A percentile compares a stretch with the other conserved stretches of the same genome.
Evolutionary conservation across 2,329 filamentous ascomycete species (phyloP).

Genomic region (Huntiella decipiens): DNA sequence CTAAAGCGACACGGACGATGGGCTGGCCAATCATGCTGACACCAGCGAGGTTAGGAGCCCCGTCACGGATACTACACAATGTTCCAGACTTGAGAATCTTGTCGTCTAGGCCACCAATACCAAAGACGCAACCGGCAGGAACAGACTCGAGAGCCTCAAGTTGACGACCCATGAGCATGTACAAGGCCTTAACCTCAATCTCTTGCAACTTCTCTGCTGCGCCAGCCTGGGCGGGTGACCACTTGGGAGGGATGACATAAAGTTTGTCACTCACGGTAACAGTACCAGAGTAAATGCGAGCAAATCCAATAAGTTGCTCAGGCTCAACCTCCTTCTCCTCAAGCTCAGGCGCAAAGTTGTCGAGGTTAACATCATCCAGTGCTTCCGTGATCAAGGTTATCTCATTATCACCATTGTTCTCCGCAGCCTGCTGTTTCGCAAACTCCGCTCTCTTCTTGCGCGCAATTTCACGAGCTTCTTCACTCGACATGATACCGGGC

Average conservation of each 20-base stretch:
- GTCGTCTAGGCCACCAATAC: conserved; percentile 79
- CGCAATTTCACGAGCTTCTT: conserved; percentile 76
- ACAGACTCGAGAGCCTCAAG: conserved; percentile 69
- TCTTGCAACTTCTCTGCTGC: conserved; percentile 57
- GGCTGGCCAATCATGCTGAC: conserved; percentile 63
- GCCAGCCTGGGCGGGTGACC: conserved; percentile 61
- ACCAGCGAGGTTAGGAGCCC: conserved; percentile 77
- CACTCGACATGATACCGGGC: conserved; percentile 54
- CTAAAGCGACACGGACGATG: conserved; percentile 89
- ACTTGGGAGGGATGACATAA: conserved; percentile 86
- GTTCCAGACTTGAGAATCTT: conserved; percentile 93
- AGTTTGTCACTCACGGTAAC: conserved; percentile 76
- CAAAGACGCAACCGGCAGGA: conserved; percentile 86
- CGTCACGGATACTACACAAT: conserved; percentile 69
- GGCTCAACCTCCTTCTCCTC: conserved; percentile 46
- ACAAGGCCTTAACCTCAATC: conserved; percentile 70
- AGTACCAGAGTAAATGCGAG: conserved; percentile 79
- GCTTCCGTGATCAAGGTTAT: conserved; percentile 6
- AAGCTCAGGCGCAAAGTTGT: conserved; percentile 28
- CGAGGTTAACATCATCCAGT: conserved; percentile 28
- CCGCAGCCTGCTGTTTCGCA: conserved; percentile 52
- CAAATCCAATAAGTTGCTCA: conserved; percentile 88
- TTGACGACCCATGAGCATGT: conserved; percentile 87
- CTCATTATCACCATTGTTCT: conserved; percentile 21
- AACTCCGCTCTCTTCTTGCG: conserved; percentile 80